Base-by-base conservation (phyloP, 192 early-diverging fungal genomes). In the Coemansia sp. region DNA sequence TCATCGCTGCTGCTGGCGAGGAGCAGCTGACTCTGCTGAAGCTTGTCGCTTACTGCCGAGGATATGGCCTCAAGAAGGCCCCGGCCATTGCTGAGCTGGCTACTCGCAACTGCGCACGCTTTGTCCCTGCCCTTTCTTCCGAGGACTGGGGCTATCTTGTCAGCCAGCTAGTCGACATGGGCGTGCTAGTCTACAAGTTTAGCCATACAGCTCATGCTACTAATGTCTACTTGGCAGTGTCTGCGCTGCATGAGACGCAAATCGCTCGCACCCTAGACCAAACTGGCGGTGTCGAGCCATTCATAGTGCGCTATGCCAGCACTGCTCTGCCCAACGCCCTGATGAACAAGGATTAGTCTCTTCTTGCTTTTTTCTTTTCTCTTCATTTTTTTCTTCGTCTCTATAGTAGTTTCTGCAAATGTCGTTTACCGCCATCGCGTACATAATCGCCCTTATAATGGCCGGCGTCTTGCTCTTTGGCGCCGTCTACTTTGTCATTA, bases 401-500 rank as follows among this genome's bases (percentile, higher is more conserved):
- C 11, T 25, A 18, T 39, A 50, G 23, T 33, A 36, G 31, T 66
- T 38, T 35, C 16, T 39, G 33, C 35, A 20, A 71, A 79, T 80
- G 77, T 75, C 77, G 58, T 68, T 71, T 48, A 72, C 69, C 23
- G 77, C 77, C 12, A 37, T 80, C 33, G 55, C 94, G 45, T 99
- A 96, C 75, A 85, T 99, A 69, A 94, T 99, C 74, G 92, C 88
- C 34, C 87, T 95, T 66, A 91, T 99, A 60, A 85, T 95, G 86
- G 91, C 94, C 35, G 96, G 94, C 38, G 66, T 90, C 42, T 84
- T 99, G 63, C 86, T 99, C 73, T 99, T 99, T 70, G 87, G 87
- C 69, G 94, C 94, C 81, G 96, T 99, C 25, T 99, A 95, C 76
- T 97, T 96, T 84, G 79, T 92, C 59, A 90, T 89, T 72, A 88